phyloP scores from a whole-genome alignment of 2,329 filamentous ascomycete species.

The Tolypocladium endophyticum region DNA sequence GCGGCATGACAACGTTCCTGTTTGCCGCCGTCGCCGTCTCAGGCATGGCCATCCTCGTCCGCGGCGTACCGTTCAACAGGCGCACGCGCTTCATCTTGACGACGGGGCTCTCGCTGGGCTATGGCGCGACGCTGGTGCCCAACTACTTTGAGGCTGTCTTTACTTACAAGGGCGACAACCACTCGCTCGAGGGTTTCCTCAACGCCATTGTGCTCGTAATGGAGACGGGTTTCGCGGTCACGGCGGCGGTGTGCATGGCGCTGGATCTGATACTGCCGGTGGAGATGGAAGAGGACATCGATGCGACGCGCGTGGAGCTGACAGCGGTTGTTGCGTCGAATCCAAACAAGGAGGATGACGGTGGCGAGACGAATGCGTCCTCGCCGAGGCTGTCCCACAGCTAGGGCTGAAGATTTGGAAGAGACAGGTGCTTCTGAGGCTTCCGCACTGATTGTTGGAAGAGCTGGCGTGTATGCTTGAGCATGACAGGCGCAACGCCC shows the following conservation, averaged over 20 bases:
- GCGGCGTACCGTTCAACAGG: conserved; percentile 61
- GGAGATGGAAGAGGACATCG: conserved; percentile 56
- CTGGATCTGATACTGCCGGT: conserved; percentile 65
- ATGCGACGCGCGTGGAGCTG: conserved; percentile 6
- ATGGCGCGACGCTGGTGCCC: conserved; percentile 56
- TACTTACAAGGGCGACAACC: conserved; percentile 59
- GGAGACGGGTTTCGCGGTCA: conserved; percentile 66
- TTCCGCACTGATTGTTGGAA: not conserved
- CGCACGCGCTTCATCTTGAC: conserved; percentile 77
- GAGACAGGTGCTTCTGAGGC: not conserved
- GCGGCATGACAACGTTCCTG: conserved; percentile 71
- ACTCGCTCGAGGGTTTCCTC: conserved; percentile 59
- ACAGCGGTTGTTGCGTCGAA: not conserved
- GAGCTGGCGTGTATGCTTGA: not conserved
- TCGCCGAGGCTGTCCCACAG: not conserved
- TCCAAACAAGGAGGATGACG: not conserved
- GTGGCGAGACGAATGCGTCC: not conserved
- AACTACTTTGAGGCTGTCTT: conserved; percentile 63
- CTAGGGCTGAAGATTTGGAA: not conserved
- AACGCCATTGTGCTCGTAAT: conserved; percentile 65
- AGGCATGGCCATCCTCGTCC: conserved; percentile 65
- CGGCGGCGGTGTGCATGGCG: conserved; percentile 60
- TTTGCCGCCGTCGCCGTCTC: conserved; percentile 68
- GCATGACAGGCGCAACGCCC: not conserved
- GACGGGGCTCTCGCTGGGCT: conserved; percentile 61